Conservation (phyloP, 768 basidiomycete genomes). For the Lentinula detonsa region DNA sequence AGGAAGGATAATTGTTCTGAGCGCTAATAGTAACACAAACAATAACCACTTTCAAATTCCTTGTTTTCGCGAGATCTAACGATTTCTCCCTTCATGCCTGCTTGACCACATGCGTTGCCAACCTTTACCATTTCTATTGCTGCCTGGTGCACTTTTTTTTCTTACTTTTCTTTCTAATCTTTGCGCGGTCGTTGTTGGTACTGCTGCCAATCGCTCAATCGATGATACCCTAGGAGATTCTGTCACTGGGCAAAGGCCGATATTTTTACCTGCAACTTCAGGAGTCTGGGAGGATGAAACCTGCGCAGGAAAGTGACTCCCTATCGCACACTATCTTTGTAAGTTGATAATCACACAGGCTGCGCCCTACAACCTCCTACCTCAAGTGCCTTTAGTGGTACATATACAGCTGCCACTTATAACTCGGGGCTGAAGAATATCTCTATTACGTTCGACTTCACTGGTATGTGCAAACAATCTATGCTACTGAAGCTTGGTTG, state of each 20-base stretch:
- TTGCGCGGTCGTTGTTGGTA: not conserved
- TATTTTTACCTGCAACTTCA: conserved; percentile 10
- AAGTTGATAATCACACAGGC: not conserved
- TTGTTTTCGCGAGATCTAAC: too few species aligned
- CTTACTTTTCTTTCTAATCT: not conserved
- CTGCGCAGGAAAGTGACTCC: conserved; percentile 3
- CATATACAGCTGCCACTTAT: conserved; percentile 16
- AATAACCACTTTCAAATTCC: too few species aligned
- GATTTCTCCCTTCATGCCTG: not conserved
- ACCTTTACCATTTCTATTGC: not conserved
- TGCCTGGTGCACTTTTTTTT: not conserved
- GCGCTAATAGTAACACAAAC: not conserved
- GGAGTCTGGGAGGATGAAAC: conserved; percentile 13
- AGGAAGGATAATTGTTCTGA: not conserved
- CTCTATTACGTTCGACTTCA: conserved; percentile 7
- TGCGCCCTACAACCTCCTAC: conserved; percentile 13
- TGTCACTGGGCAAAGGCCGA: conserved; percentile 12
- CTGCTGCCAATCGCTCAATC: conserved; percentile 14
- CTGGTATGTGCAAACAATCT: conserved; percentile 2
- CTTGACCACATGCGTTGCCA: not conserved
- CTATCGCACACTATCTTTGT: not conserved
- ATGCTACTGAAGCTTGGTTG: not conserved
- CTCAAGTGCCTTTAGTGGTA: conserved; percentile 11
- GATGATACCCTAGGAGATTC: conserved; percentile 18
- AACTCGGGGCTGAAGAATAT: not conserved